These are phyloP conservation scores for Leccinum uliginosum DNA, from an alignment of 768 basidiomycete genomes.

Conservation along the genomic window DNA sequence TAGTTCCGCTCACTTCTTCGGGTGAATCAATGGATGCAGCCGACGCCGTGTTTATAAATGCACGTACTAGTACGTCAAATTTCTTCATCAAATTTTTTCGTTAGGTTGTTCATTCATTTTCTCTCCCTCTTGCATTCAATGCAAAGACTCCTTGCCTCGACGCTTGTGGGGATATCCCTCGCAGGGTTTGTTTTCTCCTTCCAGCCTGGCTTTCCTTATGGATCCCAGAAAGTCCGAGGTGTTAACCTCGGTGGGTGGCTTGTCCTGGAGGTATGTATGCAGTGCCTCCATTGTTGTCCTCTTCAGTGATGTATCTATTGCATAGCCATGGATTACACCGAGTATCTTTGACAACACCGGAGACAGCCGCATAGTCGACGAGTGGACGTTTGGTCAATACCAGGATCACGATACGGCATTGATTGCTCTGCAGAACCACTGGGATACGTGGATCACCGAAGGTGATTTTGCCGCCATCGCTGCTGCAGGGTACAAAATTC, in stretches of 20 bases:
- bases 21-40: background rate
- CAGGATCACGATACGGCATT: conserved; percentile 49
- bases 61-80: background rate
- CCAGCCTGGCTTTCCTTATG: conserved; percentile 65
- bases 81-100: background rate
- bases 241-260: conserved; percentile 78
- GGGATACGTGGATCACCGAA: conserved; percentile 84
- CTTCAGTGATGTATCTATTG: conserved; percentile 37
- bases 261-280: conserved; percentile 42
- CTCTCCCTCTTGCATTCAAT: conserved; percentile 45
- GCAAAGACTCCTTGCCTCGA: conserved; percentile 8
- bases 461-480: conserved; percentile 72
- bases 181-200: conserved; percentile 30
- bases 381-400: conserved; percentile 71
- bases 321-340: conserved; percentile 75
- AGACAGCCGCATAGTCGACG: conserved; percentile 60
- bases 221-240: conserved; percentile 68
- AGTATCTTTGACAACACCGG: conserved; percentile 61
- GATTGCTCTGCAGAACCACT: conserved; percentile 58
- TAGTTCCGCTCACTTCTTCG: background rate
- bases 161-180: conserved; percentile 29
- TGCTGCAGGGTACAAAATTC: conserved; percentile 55
- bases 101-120: conserved; percentile 28
- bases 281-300: background rate
- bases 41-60: conserved; percentile 18